phyloP scores from a whole-genome alignment of 2,329 filamentous ascomycete genomes.

The Erysiphe pisi region DNA sequence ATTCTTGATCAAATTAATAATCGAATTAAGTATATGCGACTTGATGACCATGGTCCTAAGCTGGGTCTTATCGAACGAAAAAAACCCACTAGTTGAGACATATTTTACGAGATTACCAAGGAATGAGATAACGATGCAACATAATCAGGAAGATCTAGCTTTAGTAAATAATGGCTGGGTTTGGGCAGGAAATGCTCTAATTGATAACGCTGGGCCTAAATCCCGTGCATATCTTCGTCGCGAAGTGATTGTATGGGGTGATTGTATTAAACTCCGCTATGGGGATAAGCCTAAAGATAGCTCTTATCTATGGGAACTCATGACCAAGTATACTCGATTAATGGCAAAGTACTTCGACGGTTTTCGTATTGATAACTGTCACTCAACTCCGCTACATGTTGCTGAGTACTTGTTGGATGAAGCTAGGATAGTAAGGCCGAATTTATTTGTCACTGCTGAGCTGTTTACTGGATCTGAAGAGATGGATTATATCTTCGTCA shows the following conservation, averaged over 20 bases:
- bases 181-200: constrained; percentile 89
- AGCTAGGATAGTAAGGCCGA: constrained; percentile 74
- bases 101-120: constrained; percentile 86
- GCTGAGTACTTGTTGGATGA: constrained; percentile 92
- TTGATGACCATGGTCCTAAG: constrained; percentile 88
- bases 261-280: constrained; percentile 95
- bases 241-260: constrained; percentile 96
- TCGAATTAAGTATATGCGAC: constrained; percentile 82
- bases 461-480: constrained; percentile 92
- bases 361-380: constrained; percentile 95
- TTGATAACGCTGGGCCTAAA: constrained; percentile 82
- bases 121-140: constrained; percentile 66
- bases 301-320: constrained; percentile 89
- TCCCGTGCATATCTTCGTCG: constrained; percentile 90
- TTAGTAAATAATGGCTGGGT: constrained; percentile 98
- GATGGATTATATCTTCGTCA: constrained; percentile 93
- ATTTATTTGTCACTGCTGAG: constrained; percentile 87
- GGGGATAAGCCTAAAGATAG: constrained; percentile 70
- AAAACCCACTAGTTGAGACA: constrained; percentile 75
- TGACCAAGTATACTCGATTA: constrained; percentile 82
- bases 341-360: constrained; percentile 93
- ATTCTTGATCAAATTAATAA: constrained; percentile 89
- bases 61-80: constrained; percentile 60
- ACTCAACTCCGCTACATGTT: constrained; percentile 88
- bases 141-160: constrained; percentile 64